Evolutionary conservation across 805 yeast genomes (phyloP).

Genomic region (Nakazawaea pomicola): DNA sequence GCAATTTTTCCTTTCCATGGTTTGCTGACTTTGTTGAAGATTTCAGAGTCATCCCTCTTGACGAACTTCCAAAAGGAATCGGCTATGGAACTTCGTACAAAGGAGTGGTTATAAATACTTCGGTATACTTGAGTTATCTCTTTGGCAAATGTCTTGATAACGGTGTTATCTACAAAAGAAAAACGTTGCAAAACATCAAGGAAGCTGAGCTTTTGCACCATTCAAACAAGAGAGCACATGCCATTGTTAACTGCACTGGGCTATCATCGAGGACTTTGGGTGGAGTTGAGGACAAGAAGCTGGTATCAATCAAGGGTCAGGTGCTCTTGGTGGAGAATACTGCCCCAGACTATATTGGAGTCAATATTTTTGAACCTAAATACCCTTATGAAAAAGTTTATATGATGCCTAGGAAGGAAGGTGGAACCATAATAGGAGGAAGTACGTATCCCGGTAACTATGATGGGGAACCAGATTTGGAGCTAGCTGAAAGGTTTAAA

Average conservation of each 20-base stretch:
- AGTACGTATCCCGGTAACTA: constrained; percentile 20
- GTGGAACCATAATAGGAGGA: constrained; percentile 70
- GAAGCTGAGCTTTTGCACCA: constrained; percentile 44
- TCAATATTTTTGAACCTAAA: constrained; percentile 21
- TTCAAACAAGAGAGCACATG: constrained; percentile 35
- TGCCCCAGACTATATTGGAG: constrained; percentile 29
- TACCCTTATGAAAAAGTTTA: constrained; percentile 46
- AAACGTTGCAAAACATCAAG: constrained; percentile 34
- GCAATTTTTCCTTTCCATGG: constrained; percentile 38
- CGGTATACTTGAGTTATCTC: constrained; percentile 50
- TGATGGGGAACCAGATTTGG: constrained; percentile 30
- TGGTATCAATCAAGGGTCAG: constrained; percentile 58
- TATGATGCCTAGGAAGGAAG: constrained; percentile 67
- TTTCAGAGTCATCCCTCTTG: constrained; percentile 26
- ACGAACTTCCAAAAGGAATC: constrained; percentile 32
- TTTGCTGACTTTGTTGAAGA: constrained; percentile 38
- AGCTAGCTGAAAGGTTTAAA: constrained; percentile 41
- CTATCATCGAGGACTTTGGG: constrained; percentile 36
- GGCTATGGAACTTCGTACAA: constrained; percentile 42
- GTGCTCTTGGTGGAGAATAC: constrained; percentile 47
- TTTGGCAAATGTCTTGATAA: constrained; percentile 36
- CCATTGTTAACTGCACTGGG: constrained; percentile 58
- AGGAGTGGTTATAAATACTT: constrained; percentile 56
- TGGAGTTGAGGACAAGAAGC: constrained; percentile 40
- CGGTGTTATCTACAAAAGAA: constrained; percentile 46